Evolutionary conservation across 257 asterid genomes (phyloP).

Genomic region (Nicotiana benthamiana): DNA sequence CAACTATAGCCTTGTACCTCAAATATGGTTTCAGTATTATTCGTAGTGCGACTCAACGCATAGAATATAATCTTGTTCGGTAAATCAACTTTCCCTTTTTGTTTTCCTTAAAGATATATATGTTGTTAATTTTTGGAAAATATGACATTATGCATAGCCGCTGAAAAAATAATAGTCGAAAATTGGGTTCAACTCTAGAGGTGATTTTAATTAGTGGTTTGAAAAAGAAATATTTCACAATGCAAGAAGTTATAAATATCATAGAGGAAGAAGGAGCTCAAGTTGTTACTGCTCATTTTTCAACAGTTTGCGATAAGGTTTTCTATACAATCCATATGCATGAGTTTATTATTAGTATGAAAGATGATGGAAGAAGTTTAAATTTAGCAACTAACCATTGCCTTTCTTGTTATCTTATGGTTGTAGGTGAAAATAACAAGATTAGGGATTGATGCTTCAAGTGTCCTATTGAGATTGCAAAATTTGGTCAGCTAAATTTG

Average conservation of each 20-base stretch:
- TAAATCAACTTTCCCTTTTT: no score
- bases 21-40: no score
- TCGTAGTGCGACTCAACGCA: no score
- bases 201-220: conserved; percentile 25
- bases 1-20: no score
- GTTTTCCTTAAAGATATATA: background rate
- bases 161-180: no score
- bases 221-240: conserved; percentile 6
- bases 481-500: background rate
- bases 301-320: conserved; percentile 9
- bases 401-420: background rate
- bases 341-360: background rate
- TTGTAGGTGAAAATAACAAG: conserved; percentile 19
- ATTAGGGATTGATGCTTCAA: conserved; percentile 19
- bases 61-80: no score
- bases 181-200: conserved; percentile 30
- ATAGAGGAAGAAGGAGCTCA: conserved; percentile 39
- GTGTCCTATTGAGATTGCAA: conserved; percentile 4
- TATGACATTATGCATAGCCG: no score
- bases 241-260: conserved; percentile 21
- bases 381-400: background rate
- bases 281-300: conserved; percentile 14
- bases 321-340: conserved; percentile 22
- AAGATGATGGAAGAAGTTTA: background rate
- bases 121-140: background rate